Base-by-base conservation (phyloP, 345 rosid species). In the Boechera divaricarpa region DNA sequence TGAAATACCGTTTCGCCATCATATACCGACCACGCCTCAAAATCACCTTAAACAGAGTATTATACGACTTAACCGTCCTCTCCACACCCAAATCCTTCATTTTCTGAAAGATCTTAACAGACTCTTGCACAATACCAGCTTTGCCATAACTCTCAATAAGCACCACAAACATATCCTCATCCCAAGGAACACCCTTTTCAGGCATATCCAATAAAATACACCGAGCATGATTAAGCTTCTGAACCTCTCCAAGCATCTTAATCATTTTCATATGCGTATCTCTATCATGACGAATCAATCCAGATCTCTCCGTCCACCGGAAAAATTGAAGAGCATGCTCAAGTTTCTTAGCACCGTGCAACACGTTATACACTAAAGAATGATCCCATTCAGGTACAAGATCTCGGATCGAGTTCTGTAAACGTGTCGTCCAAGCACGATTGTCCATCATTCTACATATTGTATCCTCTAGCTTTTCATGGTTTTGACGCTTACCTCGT, bases 261-360 rank as follows among this genome's bases (percentile, higher is more conserved):
- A 94, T 87, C 44, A 91, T 91, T 80, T 90, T 90, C 89, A 86
- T 67, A 63, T 90, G 90, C 5, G 90, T 88, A 52, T 87, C 90
- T 29, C 87, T 85, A 80, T 91, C 90, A 55, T 94, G 98, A 28
- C 76, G 76, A 74, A 91, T 83, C 81, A 91, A 80, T 10, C 94
- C 94, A 13, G 96, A 77, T 72, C 98, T 92, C 82, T 94, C 96
- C 5, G 93, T 86, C 98, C 96, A 94, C 55, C 98, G 81, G 75
- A 90, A 93, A 86, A 93, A 93, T 70, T 93, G 98, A 75, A 93
- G 96, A 47, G 96, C 98, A 42, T 91, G 98, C 24, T 91, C 98
- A 44, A 87, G 72, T 60, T 85, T 85, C 60, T 79, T 83, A 4
- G 98, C 89, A 11, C 89, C 82, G 61, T 94, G 96, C 68, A 90